Evolutionary conservation across 345 rosid species (phyloP), one percentile per base, ranked within the genome.

Genomic region (Abelmoschus esculentus): DNA sequence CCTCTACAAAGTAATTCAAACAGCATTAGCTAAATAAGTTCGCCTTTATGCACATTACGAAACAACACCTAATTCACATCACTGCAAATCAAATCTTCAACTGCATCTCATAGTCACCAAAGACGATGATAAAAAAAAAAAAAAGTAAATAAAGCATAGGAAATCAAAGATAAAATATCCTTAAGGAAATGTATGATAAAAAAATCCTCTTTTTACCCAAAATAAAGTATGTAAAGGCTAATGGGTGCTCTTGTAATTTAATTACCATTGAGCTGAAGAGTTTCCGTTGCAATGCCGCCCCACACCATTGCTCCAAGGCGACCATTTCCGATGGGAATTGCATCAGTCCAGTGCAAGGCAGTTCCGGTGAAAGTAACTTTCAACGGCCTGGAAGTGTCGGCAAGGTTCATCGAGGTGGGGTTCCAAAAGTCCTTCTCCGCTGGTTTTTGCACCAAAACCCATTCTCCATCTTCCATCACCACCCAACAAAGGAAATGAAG

Each of bases 231-330:
- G 22, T 60, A 60, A 60, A 9, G 46, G 44, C 5, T 4, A 34
- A 32, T 22, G 65, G 12, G 32, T 34, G 46, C 14, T 34, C 17
- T 61, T 7, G 55, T 54, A 26, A 65, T 53, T 6, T 18, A 54
- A 13, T 31, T 86, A 91, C 97, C 96, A 15, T 91, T 88, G 80
- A 91, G 86, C 78, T 88, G 91, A 40, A 95, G 78, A 72, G 79
- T 82, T 69, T 91, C 96, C 4, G 89, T 75, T 3, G 87, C 74
- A 75, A 86, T 86, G 9, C 96, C 96, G 58, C 96, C 99, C 96
- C 96, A 91, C 40, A 95, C 81, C 89, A 90, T 91, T 15, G 97
- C 96, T 42, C 96, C 99, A 8, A 95, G 77, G 26, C 97, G 92
- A 19, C 97, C 97, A 83, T 95, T 95, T 0, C 96, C 96, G 40